Evolutionary conservation across 805 yeast genomes (phyloP), one percentile per base, ranked within the genome.

Genomic region (Lipomyces sp.): DNA sequence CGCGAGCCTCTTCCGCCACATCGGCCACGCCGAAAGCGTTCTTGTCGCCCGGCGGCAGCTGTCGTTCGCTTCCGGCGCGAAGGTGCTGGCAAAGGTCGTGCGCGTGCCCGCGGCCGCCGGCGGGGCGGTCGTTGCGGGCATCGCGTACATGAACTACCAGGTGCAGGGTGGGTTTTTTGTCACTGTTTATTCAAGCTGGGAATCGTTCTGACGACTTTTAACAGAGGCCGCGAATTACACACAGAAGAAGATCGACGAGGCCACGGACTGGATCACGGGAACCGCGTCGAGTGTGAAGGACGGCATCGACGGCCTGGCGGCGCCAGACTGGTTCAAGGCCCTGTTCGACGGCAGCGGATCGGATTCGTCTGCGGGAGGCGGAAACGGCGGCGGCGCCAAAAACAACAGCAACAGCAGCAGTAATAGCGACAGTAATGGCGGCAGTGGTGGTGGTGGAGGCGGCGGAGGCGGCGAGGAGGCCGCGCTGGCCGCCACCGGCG

Each of bases 81-180:
- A 58, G 40, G 3, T 58, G n/a, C 40, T 58, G 5, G 42, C 34
- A 7, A 60, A 60, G 47, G 36, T 54, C 21, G 51, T 79, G 0
- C 78, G 77, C 56, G 66, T 84, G 1, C 96, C 97, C 0, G 91
- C 88, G 0, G 83, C 83, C 55, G 71, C 89, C 0, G 98, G 97
- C 1, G 90, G 95, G 6, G 89, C 95, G 0, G 68, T 89, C 32
- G 96, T 95, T 2, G 98, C 97, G 10, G 96, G 95, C 6, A 95
- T 96, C 0, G 84, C 95, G 2, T 93, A 89, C 65, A 82, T 91
- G 43, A 88, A 90, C 18, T 90, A 90, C 67, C 91, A 93, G 66
- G 85, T 90, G 8, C 95, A 89, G 34, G 61, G 62, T 59, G 24
- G 23, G 47, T 22, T 36, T 18, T 7, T 38, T 33, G 32, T n/a